These are phyloP conservation scores for Flueggea neowawraea DNA, from an alignment of 441 rosid genomes.

Conservation along the genomic window DNA sequence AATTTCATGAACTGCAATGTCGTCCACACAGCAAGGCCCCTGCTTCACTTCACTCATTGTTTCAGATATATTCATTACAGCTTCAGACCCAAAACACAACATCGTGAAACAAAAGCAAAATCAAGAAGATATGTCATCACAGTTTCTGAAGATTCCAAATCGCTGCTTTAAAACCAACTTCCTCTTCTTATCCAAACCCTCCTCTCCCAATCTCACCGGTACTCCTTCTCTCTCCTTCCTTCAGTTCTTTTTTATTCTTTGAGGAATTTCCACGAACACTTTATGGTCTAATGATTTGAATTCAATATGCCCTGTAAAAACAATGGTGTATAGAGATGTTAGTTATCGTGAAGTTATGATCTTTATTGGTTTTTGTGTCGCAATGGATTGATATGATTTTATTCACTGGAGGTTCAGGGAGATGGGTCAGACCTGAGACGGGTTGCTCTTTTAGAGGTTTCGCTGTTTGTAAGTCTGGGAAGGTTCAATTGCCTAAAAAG, in stretches of 20 bases:
- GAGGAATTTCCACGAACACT: constrained; percentile 30
- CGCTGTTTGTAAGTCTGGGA: constrained; percentile 48
- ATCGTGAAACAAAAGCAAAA: no score
- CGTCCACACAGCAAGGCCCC: no score
- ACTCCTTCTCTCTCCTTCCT: neutral
- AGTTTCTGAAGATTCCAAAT: constrained; percentile 36
- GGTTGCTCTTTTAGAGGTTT: constrained; percentile 38
- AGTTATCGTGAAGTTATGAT: no score
- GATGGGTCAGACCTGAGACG: constrained; percentile 32
- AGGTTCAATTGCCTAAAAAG: constrained; percentile 56
- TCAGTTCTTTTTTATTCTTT: neutral
- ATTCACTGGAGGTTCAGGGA: constrained; percentile 30
- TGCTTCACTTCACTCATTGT: no score
- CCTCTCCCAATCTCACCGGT: constrained; percentile 34
- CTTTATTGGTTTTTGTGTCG: neutral
- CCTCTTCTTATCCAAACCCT: constrained; percentile 23
- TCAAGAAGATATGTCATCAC: constrained; percentile 3
- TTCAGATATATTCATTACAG: no score
- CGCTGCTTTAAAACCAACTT: neutral
- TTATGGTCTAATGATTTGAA: neutral
- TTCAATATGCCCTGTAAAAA: no score
- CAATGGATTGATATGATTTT: neutral
- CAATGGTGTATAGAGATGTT: no score
- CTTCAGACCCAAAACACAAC: no score
- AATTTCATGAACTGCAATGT: no score